A percentile compares a stretch with the other conserved stretches of the same genome.
Evolutionary conservation across 2,329 filamentous ascomycete genomes (phyloP).

Genomic region (Fusarium decemcellulare): DNA sequence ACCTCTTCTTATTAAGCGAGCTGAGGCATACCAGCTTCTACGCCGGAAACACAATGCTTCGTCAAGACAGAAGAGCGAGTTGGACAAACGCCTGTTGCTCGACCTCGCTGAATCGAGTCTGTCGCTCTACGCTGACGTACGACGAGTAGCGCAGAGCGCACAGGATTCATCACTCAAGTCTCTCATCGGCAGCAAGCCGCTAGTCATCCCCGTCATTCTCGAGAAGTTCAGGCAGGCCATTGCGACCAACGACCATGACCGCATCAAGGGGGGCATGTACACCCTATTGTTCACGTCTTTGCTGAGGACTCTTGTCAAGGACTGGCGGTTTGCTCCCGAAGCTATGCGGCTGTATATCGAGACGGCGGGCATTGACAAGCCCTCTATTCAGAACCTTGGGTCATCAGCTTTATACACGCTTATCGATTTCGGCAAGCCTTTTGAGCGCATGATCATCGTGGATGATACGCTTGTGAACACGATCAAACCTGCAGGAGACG

Average conservation of each 20-base stretch:
- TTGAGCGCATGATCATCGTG: constrained; percentile 88
- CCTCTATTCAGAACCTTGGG: constrained; percentile 92
- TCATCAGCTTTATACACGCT: constrained; percentile 86
- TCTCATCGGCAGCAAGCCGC: constrained; percentile 86
- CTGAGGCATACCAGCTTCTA: constrained; percentile 94
- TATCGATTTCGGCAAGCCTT: constrained; percentile 90
- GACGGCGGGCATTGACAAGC: constrained; percentile 91
- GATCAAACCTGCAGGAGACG: constrained; percentile 79
- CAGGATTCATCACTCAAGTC: constrained; percentile 95
- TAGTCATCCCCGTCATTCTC: constrained; percentile 92
- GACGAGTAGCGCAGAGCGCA: constrained; percentile 92
- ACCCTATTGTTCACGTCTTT: constrained; percentile 91
- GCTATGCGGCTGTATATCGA: constrained; percentile 91
- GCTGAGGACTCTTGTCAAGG: constrained; percentile 86
- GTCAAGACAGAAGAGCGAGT: constrained; percentile 87
- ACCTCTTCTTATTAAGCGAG: constrained; percentile 90
- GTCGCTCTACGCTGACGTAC: constrained; percentile 94
- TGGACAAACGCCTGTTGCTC: constrained; percentile 87
- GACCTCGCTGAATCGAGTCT: constrained; percentile 92
- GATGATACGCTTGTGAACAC: constrained; percentile 78
- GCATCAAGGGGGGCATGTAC: constrained; percentile 96
- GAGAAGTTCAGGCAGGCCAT: constrained; percentile 84
- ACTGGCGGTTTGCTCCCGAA: constrained; percentile 96
- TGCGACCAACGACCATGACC: constrained; percentile 84
- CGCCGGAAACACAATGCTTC: constrained; percentile 95